Evolutionary conservation across 257 asterid species (phyloP), one percentile per base, ranked within the genome.

Genomic region (Coffea eugenioides): DNA sequence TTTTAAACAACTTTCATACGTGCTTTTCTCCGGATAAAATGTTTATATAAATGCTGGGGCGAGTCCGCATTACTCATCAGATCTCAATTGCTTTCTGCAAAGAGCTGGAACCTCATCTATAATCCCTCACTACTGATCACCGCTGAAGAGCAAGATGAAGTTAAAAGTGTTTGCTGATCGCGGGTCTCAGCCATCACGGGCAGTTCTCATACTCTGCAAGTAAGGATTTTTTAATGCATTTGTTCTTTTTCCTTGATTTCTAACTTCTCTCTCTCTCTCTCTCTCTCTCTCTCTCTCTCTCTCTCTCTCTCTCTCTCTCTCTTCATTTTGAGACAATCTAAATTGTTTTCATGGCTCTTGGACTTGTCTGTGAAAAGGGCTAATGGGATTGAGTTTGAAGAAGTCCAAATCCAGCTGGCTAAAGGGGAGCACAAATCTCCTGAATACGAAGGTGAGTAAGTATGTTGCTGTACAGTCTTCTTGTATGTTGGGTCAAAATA

Each of bases 151-250:
- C 15, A 82, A 76, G 20, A 93, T 95, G 98, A 65, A 86, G 83
- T 90, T 93, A 51, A 89, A 90, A 81, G 69, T 95, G 62, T 95
- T 84, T 52, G 97, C 85, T 0, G 99, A 93, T 89, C 96, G 99
- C 11, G 81, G 92, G 89, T 92, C 98, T 21, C 97, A 93, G 76
- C 99, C 99, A 23, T 89, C 97, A 27, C 96, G 97, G n/a, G 97
- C 99, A 46, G 56, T 93, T 78, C 84, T 95, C 62, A 83, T 95
- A 76, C 92, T 95, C 89, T 95, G 99, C 99, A 93, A 89, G 99
- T 95, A 93, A 80, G 16, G 20, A 52, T 52, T 78, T 74, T 1
- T 51, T 80, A 59, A 46, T 80, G 25, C 61, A 57, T 65, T 68
- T 71, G 69, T 65, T 41, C 69, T 39, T 18, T 66, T 56, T 39